Evolutionary conservation across 2,329 filamentous ascomycete species (phyloP), one percentile per base, ranked within the genome.

Genomic region (Talaromyces sp.): DNA sequence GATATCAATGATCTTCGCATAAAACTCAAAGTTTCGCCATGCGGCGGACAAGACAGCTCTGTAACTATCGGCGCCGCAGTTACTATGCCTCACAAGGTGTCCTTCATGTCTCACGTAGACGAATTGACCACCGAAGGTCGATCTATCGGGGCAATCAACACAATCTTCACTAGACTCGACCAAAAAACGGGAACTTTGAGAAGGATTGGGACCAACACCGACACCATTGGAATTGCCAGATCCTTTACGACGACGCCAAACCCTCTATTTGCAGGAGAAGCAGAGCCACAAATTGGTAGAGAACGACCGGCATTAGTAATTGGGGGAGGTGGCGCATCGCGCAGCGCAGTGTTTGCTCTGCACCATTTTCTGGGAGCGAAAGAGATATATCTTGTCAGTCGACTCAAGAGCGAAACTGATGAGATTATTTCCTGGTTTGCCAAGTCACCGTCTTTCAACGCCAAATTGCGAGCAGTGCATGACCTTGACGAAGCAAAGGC

Each of bases 81-180:
- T 33, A 92, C 89, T 16, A 93, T 92, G 89, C 90, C 90, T 0
- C 86, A 91, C 78, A 92, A 92, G 74, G 84, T 92, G 18, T 81
- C 86, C 67, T 89, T 92, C 69, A 83, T 92, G 42, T 81, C 83
- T 0, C 80, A 89, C 66, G 82, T 92, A 7, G 89, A 92, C 69
- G 83, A 86, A 57, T 77, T 92, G 51, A 91, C 89, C 2, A 81
- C 84, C 5, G 88, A 91, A 75, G 64, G 60, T 2, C 62, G 55
- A 18, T 50, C 52, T 2, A 65, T 68, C 34, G 66, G 64, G 10
- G 66, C 67, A 3, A 62, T 66, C 4, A 67, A 67, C 52, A 68
- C 67, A 14, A 36, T 61, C 7, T 68, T 67, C 33, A 73, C 89
- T 56, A 79, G 83, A 27, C 74, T 78, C 54, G 78, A 80, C 36